A percentile compares a stretch with the other conserved stretches of the same genome.
Conservation (phyloP, 1,284 basidiomycete species). For the Rhodotorula sp. region DNA sequence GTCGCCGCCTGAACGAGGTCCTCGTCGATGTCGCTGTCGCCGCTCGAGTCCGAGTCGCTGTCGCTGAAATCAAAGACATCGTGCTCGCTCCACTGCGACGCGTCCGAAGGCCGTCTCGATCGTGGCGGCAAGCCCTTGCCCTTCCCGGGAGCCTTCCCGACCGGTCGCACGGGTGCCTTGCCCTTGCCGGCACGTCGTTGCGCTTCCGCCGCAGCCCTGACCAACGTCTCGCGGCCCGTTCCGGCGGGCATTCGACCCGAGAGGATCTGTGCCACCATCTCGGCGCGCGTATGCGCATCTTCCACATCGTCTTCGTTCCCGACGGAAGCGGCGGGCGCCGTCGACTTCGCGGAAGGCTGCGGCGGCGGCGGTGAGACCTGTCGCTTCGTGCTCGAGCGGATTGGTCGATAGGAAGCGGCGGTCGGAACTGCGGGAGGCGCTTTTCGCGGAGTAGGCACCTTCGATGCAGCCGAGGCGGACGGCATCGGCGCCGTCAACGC, state of each 20-base stretch:
- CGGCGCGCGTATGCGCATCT: constrained; percentile 12
- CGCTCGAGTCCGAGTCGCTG: constrained; percentile 8
- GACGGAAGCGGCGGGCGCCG: neutral
- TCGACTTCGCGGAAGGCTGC: neutral
- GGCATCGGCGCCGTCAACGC: neutral
- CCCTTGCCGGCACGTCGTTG: constrained; percentile 13
- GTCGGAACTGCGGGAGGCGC: neutral
- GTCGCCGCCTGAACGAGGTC: constrained; percentile 5
- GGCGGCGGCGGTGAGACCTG: neutral
- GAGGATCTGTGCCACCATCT: constrained; percentile 23
- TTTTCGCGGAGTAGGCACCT: neutral
- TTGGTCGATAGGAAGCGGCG: neutral
- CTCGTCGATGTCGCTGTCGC: constrained; percentile 9
- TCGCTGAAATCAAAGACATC: constrained; percentile 7
- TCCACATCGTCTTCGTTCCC: constrained; percentile 9
- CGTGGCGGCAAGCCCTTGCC: constrained; percentile 25
- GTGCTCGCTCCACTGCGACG: constrained; percentile 12
- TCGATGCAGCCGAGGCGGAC: neutral
- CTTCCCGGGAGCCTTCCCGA: constrained; percentile 26
- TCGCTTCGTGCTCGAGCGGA: neutral
- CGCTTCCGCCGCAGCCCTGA: constrained; percentile 4
- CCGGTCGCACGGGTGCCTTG: constrained; percentile 5
- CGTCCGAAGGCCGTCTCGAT: constrained; percentile 11
- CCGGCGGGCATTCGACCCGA: constrained; percentile 2
- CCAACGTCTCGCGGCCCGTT: constrained; percentile 1